A percentile compares a stretch with the other conserved stretches of the same genome.
phyloP scores from a whole-genome alignment of 2,329 filamentous ascomycete species.

The Penicillium sp. region DNA sequence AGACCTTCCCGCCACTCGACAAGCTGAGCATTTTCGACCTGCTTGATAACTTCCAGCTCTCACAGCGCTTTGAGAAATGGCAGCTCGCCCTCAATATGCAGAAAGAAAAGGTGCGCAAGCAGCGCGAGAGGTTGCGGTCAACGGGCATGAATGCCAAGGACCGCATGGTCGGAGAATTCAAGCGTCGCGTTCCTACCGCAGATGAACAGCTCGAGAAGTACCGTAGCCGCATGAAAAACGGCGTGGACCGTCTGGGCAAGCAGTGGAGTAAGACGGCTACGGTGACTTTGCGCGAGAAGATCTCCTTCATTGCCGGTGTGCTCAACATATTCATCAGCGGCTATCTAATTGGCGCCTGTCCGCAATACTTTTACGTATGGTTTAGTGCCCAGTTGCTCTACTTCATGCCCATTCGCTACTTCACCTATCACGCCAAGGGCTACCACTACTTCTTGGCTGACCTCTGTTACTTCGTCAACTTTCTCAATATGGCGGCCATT shows the following conservation, averaged over 20 bases:
- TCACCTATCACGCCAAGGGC: conserved; percentile 82
- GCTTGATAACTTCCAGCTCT: conserved; percentile 84
- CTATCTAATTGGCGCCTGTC: conserved; percentile 80
- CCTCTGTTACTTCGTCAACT: conserved; percentile 96
- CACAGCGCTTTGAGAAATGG: conserved; percentile 84
- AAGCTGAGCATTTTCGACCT: conserved; percentile 87
- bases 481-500: conserved; percentile 72
- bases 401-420: conserved; percentile 94
- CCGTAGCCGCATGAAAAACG: conserved; percentile 75
- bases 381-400: conserved; percentile 82
- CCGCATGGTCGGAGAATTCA: conserved; percentile 88
- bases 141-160: conserved; percentile 74
- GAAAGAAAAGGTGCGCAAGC: conserved; percentile 76
- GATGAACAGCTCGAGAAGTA: conserved; percentile 93
- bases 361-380: conserved; percentile 86
- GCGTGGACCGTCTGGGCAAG: conserved; percentile 78
- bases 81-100: conserved; percentile 77
- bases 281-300: conserved; percentile 85
- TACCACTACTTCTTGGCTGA: conserved; percentile 98
- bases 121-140: conserved; percentile 72
- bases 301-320: conserved; percentile 92
- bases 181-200: conserved; percentile 74
- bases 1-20: conserved; percentile 79
- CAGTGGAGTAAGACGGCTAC: conserved; percentile 86
- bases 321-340: conserved; percentile 97